Conservation (phyloP, 2,329 filamentous ascomycete species). For the Cladosporium oxysporum region DNA sequence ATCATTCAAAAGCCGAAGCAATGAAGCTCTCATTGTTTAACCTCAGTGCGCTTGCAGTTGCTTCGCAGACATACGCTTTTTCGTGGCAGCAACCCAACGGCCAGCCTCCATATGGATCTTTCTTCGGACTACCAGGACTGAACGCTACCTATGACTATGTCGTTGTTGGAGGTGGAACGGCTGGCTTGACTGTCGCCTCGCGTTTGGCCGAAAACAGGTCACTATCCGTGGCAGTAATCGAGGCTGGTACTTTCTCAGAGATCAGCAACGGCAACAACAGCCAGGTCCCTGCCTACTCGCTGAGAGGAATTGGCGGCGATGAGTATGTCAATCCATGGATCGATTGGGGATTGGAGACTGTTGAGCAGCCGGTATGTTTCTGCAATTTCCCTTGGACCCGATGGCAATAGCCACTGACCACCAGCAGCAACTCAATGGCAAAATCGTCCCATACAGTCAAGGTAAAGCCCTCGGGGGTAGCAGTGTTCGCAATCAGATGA, state of each 20-base stretch:
- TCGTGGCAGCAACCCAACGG: slow-evolving; percentile 9
- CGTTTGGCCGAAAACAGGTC: slow-evolving; percentile 29
- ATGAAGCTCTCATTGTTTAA: not conserved
- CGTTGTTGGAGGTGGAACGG: slow-evolving; percentile 32
- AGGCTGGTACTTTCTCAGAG: slow-evolving; percentile 38
- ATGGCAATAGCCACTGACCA: not conserved
- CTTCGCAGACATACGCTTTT: not conserved
- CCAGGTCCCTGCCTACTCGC: slow-evolving; percentile 32
- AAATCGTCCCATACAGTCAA: slow-evolving; percentile 30
- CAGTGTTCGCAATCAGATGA: slow-evolving; percentile 31
- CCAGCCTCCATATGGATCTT: slow-evolving; percentile 18
- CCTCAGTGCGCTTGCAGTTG: not conserved
- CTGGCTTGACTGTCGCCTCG: slow-evolving; percentile 30
- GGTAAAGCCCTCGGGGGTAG: slow-evolving; percentile 34
- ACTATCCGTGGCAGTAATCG: slow-evolving; percentile 34
- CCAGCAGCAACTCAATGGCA: slow-evolving; percentile 23
- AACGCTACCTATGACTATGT: slow-evolving; percentile 31
- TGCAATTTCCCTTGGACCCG: not conserved
- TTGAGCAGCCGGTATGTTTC: slow-evolving; percentile 25
- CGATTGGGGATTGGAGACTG: slow-evolving; percentile 36
- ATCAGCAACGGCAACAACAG: slow-evolving; percentile 33
- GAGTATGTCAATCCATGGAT: slow-evolving; percentile 27
- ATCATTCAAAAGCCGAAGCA: not conserved
- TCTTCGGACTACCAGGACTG: slow-evolving; percentile 25
- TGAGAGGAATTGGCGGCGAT: slow-evolving; percentile 21